phyloP scores from a whole-genome alignment of 257 asterid genomes.

The Przewalskia tangutica region DNA sequence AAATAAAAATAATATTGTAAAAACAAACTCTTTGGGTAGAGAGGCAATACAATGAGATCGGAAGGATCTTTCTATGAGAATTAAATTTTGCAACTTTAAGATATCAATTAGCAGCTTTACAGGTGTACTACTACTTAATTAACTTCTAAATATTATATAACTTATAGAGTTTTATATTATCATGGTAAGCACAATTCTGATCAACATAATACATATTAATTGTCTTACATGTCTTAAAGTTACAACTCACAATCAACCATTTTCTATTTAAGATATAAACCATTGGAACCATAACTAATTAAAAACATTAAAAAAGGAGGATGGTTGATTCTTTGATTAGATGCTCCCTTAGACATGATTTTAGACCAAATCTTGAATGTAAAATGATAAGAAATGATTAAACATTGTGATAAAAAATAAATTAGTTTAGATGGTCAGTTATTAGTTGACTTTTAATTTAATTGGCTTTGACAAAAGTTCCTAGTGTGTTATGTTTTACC shows the following conservation, averaged over 20 bases:
- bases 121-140: neutral
- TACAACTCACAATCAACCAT: neutral
- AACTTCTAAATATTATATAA: no score
- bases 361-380: neutral
- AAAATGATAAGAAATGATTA: neutral
- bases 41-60: neutral
- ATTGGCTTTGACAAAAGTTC: neutral
- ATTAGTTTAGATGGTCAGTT: neutral
- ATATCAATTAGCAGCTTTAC: neutral
- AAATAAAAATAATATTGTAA: no score
- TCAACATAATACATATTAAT: neutral
- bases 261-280: no score
- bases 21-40: neutral
- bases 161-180: neutral
- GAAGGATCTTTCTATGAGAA: neutral
- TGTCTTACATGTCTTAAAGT: neutral
- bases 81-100: neutral
- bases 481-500: neutral
- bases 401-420: neutral
- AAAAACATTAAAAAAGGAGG: neutral
- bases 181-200: neutral
- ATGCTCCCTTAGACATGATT: neutral
- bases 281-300: no score
- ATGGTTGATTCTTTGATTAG: neutral
- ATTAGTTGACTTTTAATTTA: neutral